Conservation (phyloP, 2,329 filamentous ascomycete species). For the Penicillium crustosum region DNA sequence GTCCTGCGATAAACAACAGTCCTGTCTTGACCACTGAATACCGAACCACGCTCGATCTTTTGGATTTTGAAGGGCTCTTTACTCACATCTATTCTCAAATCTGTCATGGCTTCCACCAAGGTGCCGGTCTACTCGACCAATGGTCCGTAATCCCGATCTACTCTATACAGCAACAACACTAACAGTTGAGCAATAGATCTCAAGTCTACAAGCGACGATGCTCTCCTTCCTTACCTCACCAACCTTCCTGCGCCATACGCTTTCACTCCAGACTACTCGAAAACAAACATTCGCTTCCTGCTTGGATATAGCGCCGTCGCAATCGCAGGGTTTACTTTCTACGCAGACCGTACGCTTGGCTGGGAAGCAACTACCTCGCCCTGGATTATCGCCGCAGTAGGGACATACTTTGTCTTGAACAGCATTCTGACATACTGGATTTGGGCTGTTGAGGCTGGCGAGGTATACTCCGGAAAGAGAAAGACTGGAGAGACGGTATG, state of each 20-base stretch:
- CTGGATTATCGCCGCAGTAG: slow-evolving; percentile 77
- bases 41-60: not conserved
- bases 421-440: slow-evolving; percentile 79
- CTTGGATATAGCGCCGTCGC: slow-evolving; percentile 81
- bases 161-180: slow-evolving; percentile 9
- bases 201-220: slow-evolving; percentile 95
- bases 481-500: slow-evolving; percentile 65
- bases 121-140: slow-evolving; percentile 48
- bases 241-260: slow-evolving; percentile 62
- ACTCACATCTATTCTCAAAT: not conserved
- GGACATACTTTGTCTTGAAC: slow-evolving; percentile 77
- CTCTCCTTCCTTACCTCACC: slow-evolving; percentile 89
- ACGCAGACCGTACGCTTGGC: slow-evolving; percentile 86
- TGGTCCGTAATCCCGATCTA: slow-evolving; percentile 35
- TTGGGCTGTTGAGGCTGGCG: slow-evolving; percentile 75
- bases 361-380: slow-evolving; percentile 78
- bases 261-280: slow-evolving; percentile 77
- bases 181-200: slow-evolving; percentile 62
- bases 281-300: slow-evolving; percentile 77
- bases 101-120: slow-evolving; percentile 34
- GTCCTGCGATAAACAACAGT: slow-evolving; percentile 18
- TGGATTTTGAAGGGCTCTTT: not conserved
- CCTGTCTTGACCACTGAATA: not conserved
- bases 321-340: slow-evolving; percentile 80
- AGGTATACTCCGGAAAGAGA: slow-evolving; percentile 74